phyloP scores from a whole-genome alignment of 1,139 yeast genomes.

The Pneumocystis jirovecii region DNA sequence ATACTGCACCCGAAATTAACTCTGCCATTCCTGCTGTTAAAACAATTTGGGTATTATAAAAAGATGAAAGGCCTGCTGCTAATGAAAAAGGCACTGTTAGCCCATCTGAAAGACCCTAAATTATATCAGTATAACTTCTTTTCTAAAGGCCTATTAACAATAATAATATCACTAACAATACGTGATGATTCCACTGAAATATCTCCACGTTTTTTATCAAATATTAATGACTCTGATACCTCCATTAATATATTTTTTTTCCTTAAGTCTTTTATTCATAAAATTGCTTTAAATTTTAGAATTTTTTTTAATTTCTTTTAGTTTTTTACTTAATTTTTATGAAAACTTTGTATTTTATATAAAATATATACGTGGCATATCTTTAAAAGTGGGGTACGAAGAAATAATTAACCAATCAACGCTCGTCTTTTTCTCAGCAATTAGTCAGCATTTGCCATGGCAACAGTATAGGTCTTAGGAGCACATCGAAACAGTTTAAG shows the following conservation, averaged over 20 bases:
- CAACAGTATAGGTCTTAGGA: background rate
- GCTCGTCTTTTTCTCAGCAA: background rate
- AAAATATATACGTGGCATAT: too few relatives aligned
- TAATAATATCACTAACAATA: background rate
- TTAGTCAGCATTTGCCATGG: background rate
- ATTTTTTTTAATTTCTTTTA: background rate
- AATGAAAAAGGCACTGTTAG: conserved; percentile 74
- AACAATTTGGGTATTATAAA: conserved; percentile 58
- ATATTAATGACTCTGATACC: background rate
- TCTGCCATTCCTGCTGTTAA: conserved; percentile 81
- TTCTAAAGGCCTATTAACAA: conserved; percentile 4
- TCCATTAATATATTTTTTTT: background rate
- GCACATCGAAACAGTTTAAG: background rate
- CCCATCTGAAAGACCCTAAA: conserved; percentile 69
- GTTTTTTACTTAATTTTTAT: background rate
- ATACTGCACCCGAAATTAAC: conserved; percentile 68
- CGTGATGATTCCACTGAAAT: background rate
- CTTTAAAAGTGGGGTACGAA: background rate
- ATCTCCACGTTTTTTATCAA: background rate
- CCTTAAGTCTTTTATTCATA: background rate
- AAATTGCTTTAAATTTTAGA: background rate
- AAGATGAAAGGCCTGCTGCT: conserved; percentile 64
- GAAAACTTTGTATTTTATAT: background rate
- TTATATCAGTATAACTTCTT: conserved; percentile 62
- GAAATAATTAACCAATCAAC: background rate